A percentile compares a stretch with the other conserved stretches of the same genome.
Evolutionary conservation across 2,329 filamentous ascomycete species (phyloP).

Genomic region (Penicillium sp.): DNA sequence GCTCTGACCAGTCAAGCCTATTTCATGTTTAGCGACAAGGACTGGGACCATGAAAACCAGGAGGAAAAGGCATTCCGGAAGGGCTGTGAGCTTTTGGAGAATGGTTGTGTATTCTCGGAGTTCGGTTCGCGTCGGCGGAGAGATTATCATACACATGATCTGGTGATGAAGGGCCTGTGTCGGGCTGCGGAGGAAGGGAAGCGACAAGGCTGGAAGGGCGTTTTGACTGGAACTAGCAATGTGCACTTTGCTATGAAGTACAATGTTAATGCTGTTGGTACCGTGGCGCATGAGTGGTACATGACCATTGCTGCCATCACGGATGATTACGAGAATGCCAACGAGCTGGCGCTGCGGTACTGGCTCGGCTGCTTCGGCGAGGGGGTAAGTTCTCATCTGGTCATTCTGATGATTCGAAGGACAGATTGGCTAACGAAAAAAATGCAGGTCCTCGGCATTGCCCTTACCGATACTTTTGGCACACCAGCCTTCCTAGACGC

Average conservation of each 20-base stretch:
- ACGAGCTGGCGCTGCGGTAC: conserved; percentile 79
- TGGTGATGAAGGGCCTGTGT: conserved; percentile 85
- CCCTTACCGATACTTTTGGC: conserved; percentile 94
- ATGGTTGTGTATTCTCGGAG: conserved; percentile 87
- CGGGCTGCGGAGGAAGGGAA: conserved; percentile 73
- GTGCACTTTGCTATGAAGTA: conserved; percentile 97
- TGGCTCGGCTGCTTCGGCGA: conserved; percentile 92
- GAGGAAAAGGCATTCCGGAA: conserved; percentile 83
- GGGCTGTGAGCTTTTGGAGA: conserved; percentile 74
- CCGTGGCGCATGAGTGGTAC: conserved; percentile 97
- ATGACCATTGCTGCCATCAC: conserved; percentile 96
- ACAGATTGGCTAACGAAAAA: conserved; percentile 5
- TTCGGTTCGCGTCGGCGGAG: conserved; percentile 88
- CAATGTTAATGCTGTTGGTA: conserved; percentile 80
- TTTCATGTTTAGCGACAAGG: conserved; percentile 92
- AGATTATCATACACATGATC: conserved; percentile 91
- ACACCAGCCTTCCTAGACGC: conserved; percentile 84
- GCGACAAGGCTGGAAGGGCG: conserved; percentile 68
- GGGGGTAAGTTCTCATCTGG: conserved; percentile 52
- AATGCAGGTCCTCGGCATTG: conserved; percentile 73
- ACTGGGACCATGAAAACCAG: conserved; percentile 88
- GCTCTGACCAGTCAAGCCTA: conserved; percentile 94
- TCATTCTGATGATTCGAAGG: neutral
- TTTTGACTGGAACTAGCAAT: conserved; percentile 87
- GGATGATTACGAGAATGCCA: conserved; percentile 80